Percentiles rank a stretch among this genome's conserved stretches.
Evolutionary conservation across 176 grass and related monocot species (phyloP).

Genomic region (Cenchrus purpureus): DNA sequence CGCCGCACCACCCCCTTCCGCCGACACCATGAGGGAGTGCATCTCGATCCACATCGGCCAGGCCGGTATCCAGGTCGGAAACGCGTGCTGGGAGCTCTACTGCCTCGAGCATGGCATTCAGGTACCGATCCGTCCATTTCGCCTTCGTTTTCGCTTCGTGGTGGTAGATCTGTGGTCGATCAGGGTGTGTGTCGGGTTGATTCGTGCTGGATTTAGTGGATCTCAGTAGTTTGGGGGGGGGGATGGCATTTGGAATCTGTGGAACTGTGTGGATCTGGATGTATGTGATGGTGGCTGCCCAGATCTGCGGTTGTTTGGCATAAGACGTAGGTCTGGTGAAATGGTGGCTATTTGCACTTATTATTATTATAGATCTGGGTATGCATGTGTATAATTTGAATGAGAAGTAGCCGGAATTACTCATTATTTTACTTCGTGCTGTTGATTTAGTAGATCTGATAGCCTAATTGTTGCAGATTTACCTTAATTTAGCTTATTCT

Average conservation of each 20-base stretch:
- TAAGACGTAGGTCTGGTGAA: background rate
- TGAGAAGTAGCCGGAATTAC: background rate
- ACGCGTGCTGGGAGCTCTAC: slow-evolving; percentile 90
- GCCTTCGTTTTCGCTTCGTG: too few relatives aligned
- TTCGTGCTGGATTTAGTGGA: background rate
- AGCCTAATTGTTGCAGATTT: too few relatives aligned
- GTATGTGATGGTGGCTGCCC: background rate
- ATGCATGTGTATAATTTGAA: background rate
- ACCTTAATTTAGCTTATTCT: too few relatives aligned
- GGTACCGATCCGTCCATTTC: slow-evolving; percentile 35
- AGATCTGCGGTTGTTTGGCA: background rate
- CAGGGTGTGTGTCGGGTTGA: background rate
- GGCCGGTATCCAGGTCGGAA: slow-evolving; percentile 87
- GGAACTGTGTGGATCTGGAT: background rate
- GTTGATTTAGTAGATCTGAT: too few relatives aligned
- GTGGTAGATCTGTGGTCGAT: background rate
- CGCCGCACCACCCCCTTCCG: background rate
- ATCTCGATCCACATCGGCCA: slow-evolving; percentile 92
- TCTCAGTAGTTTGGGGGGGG: rapidly evolving
- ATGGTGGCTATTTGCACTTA: rapidly evolving
- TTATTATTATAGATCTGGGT: background rate
- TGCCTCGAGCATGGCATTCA: slow-evolving; percentile 94
- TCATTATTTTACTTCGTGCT: background rate
- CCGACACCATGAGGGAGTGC: slow-evolving; percentile 79
- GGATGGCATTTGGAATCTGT: background rate